Evolutionary conservation across 768 basidiomycete species (phyloP).

Genomic region (Boletus sp.): DNA sequence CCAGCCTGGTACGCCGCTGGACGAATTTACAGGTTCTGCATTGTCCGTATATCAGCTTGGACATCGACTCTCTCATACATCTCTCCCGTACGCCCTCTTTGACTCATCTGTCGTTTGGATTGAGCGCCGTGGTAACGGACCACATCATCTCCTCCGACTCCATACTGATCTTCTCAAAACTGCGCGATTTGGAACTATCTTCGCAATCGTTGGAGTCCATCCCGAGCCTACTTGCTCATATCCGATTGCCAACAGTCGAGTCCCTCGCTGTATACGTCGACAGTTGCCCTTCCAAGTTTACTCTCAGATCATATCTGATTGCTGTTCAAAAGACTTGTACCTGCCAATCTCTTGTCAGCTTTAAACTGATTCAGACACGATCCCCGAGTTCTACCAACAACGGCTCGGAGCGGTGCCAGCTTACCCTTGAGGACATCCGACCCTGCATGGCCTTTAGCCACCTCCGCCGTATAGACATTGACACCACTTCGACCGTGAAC

Average conservation of each 20-base stretch:
- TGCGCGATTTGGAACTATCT: conserved; percentile 11
- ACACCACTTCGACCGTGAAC: conserved; percentile 8
- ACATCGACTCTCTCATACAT: conserved; percentile 14
- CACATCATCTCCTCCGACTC: conserved; percentile 1
- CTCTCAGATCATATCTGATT: conserved; percentile 5
- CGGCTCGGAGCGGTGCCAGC: conserved; percentile 2
- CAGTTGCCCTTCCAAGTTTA: conserved; percentile 5
- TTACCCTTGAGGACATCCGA: conserved; percentile 16
- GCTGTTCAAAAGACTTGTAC: conserved; percentile 8
- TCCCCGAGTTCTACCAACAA: background rate
- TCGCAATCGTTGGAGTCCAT: conserved; percentile 4
- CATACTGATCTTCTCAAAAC: conserved; percentile 2
- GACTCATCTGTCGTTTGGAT: conserved; percentile 7
- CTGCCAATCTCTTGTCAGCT: background rate
- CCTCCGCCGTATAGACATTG: conserved; percentile 13
- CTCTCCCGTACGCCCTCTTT: conserved; percentile 14
- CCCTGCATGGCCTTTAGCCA: conserved; percentile 14
- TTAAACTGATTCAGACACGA: conserved; percentile 12
- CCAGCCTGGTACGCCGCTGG: conserved; percentile 15
- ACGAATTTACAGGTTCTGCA: conserved; percentile 11
- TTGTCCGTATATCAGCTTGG: conserved; percentile 12
- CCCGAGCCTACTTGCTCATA: background rate
- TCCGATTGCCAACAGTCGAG: conserved; percentile 4
- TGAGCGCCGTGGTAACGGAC: background rate
- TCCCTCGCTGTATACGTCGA: conserved; percentile 9